These are phyloP conservation scores for Effrenium voratum DNA, from an alignment of 73 alveolate species.

Conservation along the genomic window DNA sequence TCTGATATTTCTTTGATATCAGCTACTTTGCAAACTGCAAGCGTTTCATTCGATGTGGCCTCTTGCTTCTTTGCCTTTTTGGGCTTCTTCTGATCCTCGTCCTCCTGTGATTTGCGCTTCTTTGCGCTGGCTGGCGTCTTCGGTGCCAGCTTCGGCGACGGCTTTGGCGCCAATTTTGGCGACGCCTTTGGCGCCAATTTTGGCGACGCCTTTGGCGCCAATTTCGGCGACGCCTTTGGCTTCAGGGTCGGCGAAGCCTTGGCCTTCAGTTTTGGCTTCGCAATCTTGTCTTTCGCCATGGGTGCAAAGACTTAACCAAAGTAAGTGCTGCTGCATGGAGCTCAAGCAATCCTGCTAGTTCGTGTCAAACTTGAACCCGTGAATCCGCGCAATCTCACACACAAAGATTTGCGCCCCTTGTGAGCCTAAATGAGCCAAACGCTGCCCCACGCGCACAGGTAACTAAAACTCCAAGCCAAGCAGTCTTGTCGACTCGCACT, in stretches of 20 bases:
- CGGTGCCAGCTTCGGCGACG: slow-evolving; percentile 27
- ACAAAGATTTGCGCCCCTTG: not conserved
- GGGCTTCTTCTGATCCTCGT: not conserved
- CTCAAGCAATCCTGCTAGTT: too few species aligned
- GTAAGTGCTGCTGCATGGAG: not conserved
- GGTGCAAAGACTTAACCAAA: not conserved
- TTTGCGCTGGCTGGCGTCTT: not conserved
- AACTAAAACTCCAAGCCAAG: not conserved
- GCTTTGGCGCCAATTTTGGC: slow-evolving; percentile 54
- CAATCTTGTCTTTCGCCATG: not conserved
- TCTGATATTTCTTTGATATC: slow-evolving; percentile 91
- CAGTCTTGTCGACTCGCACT: not conserved
- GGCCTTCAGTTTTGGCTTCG: not conserved
- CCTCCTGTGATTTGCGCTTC: slow-evolving; percentile 12
- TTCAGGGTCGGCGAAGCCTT: slow-evolving; percentile 40
- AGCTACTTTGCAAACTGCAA: slow-evolving; percentile 63
- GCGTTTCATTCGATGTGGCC: not conserved
- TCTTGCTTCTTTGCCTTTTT: slow-evolving; percentile 9
- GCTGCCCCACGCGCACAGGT: not conserved
- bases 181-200: slow-evolving; percentile 44
- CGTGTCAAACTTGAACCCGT: not conserved
- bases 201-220: slow-evolving; percentile 60
- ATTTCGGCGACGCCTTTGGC: slow-evolving; percentile 49
- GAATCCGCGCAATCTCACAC: not conserved
- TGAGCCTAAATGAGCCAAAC: not conserved